Percentiles rank a stretch among this genome's conserved stretches.
Evolutionary conservation across 495 filamentous ascomycete species (phyloP).

Genomic region (Parathielavia appendiculata): DNA sequence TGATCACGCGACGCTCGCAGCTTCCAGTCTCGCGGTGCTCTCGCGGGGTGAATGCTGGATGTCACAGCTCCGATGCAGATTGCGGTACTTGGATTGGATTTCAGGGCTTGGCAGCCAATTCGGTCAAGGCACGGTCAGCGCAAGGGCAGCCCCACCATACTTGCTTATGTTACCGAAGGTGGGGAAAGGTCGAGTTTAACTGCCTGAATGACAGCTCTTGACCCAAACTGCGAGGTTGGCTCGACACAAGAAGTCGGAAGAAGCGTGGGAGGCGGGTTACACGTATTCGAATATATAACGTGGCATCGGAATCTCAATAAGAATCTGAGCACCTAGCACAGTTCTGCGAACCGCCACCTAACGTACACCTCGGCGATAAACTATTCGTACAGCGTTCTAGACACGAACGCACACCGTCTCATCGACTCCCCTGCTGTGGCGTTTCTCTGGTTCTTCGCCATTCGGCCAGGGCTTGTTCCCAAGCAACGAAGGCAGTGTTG

Average conservation of each 20-base stretch:
- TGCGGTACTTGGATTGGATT: slow-evolving; percentile 5
- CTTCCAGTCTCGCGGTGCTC: not conserved
- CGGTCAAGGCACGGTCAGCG: too few species aligned
- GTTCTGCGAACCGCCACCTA: too few species aligned
- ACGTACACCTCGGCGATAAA: not conserved
- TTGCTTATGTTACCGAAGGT: too few species aligned
- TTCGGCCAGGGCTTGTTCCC: slow-evolving; percentile 58
- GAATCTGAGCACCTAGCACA: too few species aligned
- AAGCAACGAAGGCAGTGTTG: slow-evolving; percentile 43
- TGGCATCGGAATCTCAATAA: too few species aligned
- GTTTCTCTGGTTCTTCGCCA: slow-evolving; percentile 27
- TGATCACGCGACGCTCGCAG: not conserved
- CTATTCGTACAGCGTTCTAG: not conserved
- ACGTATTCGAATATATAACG: too few species aligned
- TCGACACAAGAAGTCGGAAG: too few species aligned
- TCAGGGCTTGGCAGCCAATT: slow-evolving; percentile 10
- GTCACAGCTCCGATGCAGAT: slow-evolving; percentile 1
- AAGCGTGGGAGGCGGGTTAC: too few species aligned
- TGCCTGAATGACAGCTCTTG: too few species aligned
- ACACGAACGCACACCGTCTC: not conserved
- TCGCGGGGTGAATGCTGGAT: not conserved
- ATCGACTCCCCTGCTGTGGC: not conserved
- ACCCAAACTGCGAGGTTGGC: too few species aligned
- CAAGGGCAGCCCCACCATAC: slow-evolving; percentile 6
- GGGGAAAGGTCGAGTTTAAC: too few species aligned